A percentile compares a stretch with the other conserved stretches of the same genome.
Evolutionary conservation across 106 monocot genomes (phyloP).

Genomic region (Cymbidium sinense): DNA sequence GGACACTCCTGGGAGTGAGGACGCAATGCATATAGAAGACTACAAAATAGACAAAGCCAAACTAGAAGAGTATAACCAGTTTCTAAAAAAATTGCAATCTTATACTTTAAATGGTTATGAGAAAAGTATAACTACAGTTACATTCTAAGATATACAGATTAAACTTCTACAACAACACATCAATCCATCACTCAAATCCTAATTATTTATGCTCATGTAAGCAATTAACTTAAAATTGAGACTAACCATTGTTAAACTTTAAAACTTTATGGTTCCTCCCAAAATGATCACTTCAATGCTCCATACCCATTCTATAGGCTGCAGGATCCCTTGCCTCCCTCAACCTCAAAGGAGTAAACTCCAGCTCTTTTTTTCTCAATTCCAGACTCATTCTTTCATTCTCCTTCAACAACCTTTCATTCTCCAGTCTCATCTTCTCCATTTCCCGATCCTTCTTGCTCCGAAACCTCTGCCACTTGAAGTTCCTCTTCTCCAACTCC

Average conservation of each 20-base stretch:
- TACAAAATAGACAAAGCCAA: no score
- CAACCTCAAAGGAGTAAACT: constrained; percentile 12
- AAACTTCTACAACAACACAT: not conserved
- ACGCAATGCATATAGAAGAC: no score
- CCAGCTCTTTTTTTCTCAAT: constrained; percentile 45
- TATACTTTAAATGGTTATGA: not conserved
- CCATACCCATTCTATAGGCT: not conserved
- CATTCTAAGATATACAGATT: not conserved
- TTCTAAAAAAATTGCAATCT: no score
- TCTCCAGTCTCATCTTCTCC: constrained; percentile 49
- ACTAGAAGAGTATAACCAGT: no score
- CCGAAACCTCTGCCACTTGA: constrained; percentile 65
- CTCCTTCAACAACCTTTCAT: constrained; percentile 47
- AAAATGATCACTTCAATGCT: constrained; percentile 1
- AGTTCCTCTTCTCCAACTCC: constrained; percentile 44
- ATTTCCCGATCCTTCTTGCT: constrained; percentile 71
- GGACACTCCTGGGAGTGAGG: no score
- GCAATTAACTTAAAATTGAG: not conserved
- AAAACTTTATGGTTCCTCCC: not conserved
- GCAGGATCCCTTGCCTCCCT: constrained; percentile 3
- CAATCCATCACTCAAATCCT: not conserved
- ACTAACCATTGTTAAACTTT: not conserved
- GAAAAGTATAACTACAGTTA: not conserved
- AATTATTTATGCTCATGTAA: not conserved
- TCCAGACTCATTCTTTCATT: constrained; percentile 45